Conservation (phyloP, 768 basidiomycete species). For the Amanita rimosa region DNA sequence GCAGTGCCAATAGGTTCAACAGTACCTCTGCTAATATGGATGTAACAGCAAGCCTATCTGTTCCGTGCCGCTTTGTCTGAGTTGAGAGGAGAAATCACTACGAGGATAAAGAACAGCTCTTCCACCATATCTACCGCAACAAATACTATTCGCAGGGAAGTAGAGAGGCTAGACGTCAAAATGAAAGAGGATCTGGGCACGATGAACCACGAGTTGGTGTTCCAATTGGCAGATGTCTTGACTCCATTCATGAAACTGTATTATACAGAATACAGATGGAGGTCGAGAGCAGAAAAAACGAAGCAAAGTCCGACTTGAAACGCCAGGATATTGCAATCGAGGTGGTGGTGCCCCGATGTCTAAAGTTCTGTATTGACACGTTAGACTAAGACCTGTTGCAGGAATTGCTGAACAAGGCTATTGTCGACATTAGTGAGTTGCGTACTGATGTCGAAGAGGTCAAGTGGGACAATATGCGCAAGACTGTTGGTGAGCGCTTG, state of each 20-base stretch:
- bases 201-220: conserved; percentile 84
- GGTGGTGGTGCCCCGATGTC: conserved; percentile 28
- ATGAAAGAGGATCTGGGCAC: conserved; percentile 89
- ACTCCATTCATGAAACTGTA: conserved; percentile 3
- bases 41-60: conserved; percentile 79
- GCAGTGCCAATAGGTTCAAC: too few relatives aligned
- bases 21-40: not conserved
- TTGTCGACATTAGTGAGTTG: conserved; percentile 67
- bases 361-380: too few relatives aligned
- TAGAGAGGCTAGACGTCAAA: conserved; percentile 76
- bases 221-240: conserved; percentile 1
- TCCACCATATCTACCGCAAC: conserved; percentile 71
- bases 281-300: conserved; percentile 86
- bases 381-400: conserved; percentile 15
- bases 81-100: conserved; percentile 74
- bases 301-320: conserved; percentile 76
- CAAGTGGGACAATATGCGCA: conserved; percentile 84
- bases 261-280: conserved; percentile 90
- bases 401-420: conserved; percentile 67
- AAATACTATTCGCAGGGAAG: conserved; percentile 72
- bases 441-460: conserved; percentile 76
- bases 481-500: conserved; percentile 65
- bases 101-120: conserved; percentile 75
- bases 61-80: conserved; percentile 92
- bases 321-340: conserved; percentile 77